Base-by-base conservation (phyloP, 2,329 filamentous ascomycete species). In the Iodosphaeria phyllophila region DNA sequence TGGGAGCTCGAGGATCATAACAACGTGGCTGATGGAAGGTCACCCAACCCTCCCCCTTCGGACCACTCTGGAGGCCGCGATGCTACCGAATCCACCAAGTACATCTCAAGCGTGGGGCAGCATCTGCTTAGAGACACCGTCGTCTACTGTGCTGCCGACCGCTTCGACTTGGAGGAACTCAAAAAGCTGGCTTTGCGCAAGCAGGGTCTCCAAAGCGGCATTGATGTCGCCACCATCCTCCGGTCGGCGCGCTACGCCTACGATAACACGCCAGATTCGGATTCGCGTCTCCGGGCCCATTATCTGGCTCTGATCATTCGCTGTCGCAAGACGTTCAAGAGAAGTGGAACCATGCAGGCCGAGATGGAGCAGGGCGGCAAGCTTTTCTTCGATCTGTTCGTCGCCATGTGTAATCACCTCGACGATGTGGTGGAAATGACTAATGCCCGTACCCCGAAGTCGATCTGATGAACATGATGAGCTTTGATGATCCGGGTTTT, bases 371-470 rank as follows among this genome's bases (percentile, higher is more conserved):
- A 72, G 53, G 83, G 84, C 51, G 83, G 70, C 56, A 84, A 84
- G 64, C 65, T 93, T 58, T 93, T 89, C 66, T 95, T 95, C 59
- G 84, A 93, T 64, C 63, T 95, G 54, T 95, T 93, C 53, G 84
- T 93, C 48, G 84, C 84, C 44, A 79, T 93, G 75, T 92, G 82
- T 64, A 93, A 92, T 58, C 84, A 92, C 60, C 76, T 93, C 46
- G 84, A 93, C 66, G 84, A 93, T 54, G 72, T 93, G 56, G 75
- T 80, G 56, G 82, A 89, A 49, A 72, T 80, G 53, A 75, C 68
- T 67, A 76, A 73, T 50, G 66, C 62, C 47, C 55, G 60, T 35
- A 60, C 60, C 32, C 63, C 64, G 30, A 61, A 54, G 53, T 64
- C 61, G 25, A 57, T 68, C 47, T 69, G 47, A 65, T n/a, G n/a